phyloP scores from a whole-genome alignment of 1,284 basidiomycete genomes.

The Coniferiporia weirii region DNA sequence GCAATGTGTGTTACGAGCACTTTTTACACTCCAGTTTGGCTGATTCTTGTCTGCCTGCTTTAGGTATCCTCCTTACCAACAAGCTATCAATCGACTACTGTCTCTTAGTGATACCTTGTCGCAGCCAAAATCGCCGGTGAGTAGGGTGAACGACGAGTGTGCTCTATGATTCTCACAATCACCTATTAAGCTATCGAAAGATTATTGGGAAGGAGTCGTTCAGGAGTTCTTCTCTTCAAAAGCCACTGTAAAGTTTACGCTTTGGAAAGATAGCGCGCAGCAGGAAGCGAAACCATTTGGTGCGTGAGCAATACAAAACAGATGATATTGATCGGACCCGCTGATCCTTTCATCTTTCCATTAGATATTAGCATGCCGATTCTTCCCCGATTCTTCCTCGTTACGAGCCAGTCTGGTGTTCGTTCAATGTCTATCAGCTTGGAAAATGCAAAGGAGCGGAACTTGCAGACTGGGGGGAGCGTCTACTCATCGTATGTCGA shows the following conservation, averaged over 20 bases:
- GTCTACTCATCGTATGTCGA: slow-evolving; percentile 37
- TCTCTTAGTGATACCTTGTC: slow-evolving; percentile 13
- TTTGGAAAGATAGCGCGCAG: slow-evolving; percentile 75
- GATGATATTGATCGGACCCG: background rate
- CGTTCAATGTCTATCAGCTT: slow-evolving; percentile 68
- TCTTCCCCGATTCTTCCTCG: slow-evolving; percentile 75
- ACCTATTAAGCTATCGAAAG: slow-evolving; percentile 9
- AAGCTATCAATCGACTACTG: slow-evolving; percentile 3
- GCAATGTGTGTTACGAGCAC: slow-evolving; percentile 3
- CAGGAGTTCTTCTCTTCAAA: slow-evolving; percentile 60
- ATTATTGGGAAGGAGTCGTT: slow-evolving; percentile 58
- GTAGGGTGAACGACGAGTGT: background rate
- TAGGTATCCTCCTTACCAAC: background rate
- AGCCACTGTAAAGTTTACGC: slow-evolving; percentile 64
- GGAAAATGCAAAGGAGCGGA: slow-evolving; percentile 65
- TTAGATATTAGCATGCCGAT: slow-evolving; percentile 71
- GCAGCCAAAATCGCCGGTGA: slow-evolving; percentile 12
- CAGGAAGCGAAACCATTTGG: slow-evolving; percentile 76
- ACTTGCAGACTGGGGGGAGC: slow-evolving; percentile 35
- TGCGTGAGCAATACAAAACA: slow-evolving; percentile 31
- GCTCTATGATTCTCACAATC: background rate
- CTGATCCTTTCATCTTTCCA: slow-evolving; percentile 4
- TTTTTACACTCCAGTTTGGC: background rate
- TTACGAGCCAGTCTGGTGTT: slow-evolving; percentile 75
- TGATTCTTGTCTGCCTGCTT: background rate